Evolutionary conservation across 768 basidiomycete species (phyloP).

Genomic region (Amanita jacksonii): DNA sequence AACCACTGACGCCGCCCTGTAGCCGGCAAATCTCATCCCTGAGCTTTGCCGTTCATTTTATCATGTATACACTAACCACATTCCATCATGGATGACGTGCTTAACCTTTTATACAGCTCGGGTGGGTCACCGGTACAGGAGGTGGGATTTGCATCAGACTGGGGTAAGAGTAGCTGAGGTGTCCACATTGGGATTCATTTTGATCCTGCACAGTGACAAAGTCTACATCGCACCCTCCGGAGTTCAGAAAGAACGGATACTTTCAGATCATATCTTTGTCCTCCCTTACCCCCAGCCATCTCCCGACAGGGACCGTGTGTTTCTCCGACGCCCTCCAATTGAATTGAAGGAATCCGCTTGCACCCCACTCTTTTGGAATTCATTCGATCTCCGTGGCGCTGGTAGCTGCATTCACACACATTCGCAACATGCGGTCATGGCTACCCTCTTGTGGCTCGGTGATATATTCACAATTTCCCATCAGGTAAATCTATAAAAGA

Average conservation of each 20-base stretch:
- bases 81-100: not conserved
- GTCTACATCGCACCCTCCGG: conserved; percentile 86
- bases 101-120: conserved; percentile 33
- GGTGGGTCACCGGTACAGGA: conserved; percentile 91
- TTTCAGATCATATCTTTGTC: conserved; percentile 79
- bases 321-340: conserved; percentile 62
- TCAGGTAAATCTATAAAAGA: conserved; percentile 48
- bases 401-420: conserved; percentile 90
- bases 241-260: conserved; percentile 85
- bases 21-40: conserved; percentile 90
- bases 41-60: conserved; percentile 82
- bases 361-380: conserved; percentile 89
- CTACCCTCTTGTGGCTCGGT: conserved; percentile 68
- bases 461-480: conserved; percentile 73
- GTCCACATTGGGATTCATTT: not conserved
- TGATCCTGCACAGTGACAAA: conserved; percentile 38
- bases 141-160: conserved; percentile 69
- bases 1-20: conserved; percentile 9
- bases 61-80: conserved; percentile 21
- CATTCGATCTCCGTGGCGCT: conserved; percentile 69
- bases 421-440: conserved; percentile 86
- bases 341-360: conserved; percentile 81
- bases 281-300: conserved; percentile 67
- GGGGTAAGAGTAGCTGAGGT: conserved; percentile 32
- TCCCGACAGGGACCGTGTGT: conserved; percentile 60